Conservation (phyloP, 1,139 yeast species). For the Suhomyces maxii region DNA sequence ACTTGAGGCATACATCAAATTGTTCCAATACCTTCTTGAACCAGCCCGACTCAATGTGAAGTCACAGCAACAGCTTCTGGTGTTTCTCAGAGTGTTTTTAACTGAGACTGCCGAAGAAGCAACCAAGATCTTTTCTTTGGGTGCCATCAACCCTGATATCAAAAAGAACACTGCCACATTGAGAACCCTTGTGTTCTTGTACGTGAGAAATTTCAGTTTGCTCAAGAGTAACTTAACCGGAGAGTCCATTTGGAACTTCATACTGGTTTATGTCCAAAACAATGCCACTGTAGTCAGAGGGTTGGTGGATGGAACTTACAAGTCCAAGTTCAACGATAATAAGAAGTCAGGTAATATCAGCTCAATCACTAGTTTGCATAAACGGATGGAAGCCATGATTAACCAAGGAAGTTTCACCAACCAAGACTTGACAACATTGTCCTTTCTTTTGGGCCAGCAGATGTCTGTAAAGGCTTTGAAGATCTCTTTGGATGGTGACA, state of each 20-base stretch:
- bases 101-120: slow-evolving; percentile 62
- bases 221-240: slow-evolving; percentile 57
- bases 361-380: slow-evolving; percentile 44
- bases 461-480: slow-evolving; percentile 8
- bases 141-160: slow-evolving; percentile 70
- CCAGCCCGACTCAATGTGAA: slow-evolving; percentile 44
- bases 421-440: slow-evolving; percentile 45
- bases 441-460: slow-evolving; percentile 45
- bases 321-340: slow-evolving; percentile 49
- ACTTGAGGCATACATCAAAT: slow-evolving; percentile 58
- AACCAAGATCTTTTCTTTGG: slow-evolving; percentile 61
- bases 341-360: slow-evolving; percentile 53
- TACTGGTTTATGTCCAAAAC: slow-evolving; percentile 49
- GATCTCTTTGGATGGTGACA: slow-evolving; percentile 6
- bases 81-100: slow-evolving; percentile 56
- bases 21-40: slow-evolving; percentile 47
- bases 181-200: slow-evolving; percentile 51
- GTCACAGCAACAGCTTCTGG: slow-evolving; percentile 58
- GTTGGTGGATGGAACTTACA: slow-evolving; percentile 54
- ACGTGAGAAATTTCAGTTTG: slow-evolving; percentile 54
- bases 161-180: slow-evolving; percentile 49
- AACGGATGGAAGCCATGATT: slow-evolving; percentile 43
- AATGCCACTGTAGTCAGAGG: slow-evolving; percentile 51
- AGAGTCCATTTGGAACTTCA: slow-evolving; percentile 62
- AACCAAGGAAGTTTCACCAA: slow-evolving; percentile 45